These are phyloP conservation scores for Cladosporium sp. DNA, from an alignment of 2,329 filamentous ascomycete genomes.

Conservation along the genomic window DNA sequence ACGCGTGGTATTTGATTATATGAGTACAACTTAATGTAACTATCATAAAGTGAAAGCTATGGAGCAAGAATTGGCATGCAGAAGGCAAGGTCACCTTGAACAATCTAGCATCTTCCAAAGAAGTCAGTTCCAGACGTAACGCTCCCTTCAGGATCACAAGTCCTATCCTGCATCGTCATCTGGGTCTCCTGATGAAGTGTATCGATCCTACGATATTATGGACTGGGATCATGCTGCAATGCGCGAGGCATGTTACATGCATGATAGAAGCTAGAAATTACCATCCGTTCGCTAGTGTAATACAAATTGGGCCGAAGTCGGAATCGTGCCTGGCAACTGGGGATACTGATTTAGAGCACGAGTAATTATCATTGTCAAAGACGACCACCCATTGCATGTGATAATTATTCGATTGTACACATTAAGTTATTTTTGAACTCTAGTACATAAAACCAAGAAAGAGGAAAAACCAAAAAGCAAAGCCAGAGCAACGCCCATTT, in stretches of 20 bases:
- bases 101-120: not conserved
- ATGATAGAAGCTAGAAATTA: not conserved
- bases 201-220: not conserved
- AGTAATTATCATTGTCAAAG: too few relatives aligned
- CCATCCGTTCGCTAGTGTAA: too few relatives aligned
- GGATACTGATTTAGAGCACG: too few relatives aligned
- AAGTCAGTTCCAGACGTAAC: not conserved
- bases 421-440: slow-evolving; percentile 17
- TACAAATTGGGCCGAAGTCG: too few relatives aligned
- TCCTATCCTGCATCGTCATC: not conserved
- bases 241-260: not conserved
- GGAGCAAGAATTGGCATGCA: not conserved
- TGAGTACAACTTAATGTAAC: not conserved
- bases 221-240: not conserved
- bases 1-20: not conserved
- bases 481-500: slow-evolving; percentile 15
- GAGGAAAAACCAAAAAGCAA: not conserved
- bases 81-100: too few relatives aligned
- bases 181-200: not conserved
- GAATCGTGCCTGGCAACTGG: too few relatives aligned
- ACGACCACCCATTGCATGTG: not conserved
- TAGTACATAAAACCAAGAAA: slow-evolving; percentile 7
- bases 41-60: not conserved
- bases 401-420: slow-evolving; percentile 4
- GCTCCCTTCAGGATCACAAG: not conserved